Percentiles rank a stretch among this genome's conserved stretches.
Conservation (phyloP, 257 asterid genomes). For the Prunella vulgaris region DNA sequence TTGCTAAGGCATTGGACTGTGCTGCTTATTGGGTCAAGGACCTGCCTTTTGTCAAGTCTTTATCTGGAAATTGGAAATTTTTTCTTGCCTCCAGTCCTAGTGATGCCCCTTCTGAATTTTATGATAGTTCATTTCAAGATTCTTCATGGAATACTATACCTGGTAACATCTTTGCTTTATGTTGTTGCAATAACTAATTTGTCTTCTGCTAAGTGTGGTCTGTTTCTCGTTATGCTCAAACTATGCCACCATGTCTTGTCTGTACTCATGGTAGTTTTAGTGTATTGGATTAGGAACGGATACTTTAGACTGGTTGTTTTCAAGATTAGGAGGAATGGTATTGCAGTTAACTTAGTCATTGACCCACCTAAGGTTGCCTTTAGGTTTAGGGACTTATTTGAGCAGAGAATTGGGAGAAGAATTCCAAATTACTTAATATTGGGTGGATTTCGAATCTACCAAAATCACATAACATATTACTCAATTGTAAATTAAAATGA, state of each 20-base stretch:
- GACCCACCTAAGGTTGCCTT: not conserved
- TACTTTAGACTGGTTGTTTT: constrained; percentile 2
- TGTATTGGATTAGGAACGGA: not conserved
- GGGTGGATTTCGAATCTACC: not conserved
- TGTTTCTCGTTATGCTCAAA: not conserved
- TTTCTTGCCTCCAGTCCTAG: constrained; percentile 59
- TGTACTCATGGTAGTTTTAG: constrained; percentile 1
- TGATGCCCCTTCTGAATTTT: constrained; percentile 53
- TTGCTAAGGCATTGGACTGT: constrained; percentile 70
- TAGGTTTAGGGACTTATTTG: not conserved
- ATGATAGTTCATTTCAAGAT: constrained; percentile 58
- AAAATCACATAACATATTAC: not conserved
- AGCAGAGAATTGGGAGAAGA: not conserved
- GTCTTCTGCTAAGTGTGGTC: not conserved
- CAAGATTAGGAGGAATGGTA: not conserved
- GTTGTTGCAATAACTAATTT: constrained; percentile 3
- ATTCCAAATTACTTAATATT: not conserved
- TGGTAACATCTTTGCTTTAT: constrained; percentile 38
- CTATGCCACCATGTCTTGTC: not conserved
- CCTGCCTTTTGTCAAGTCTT: constrained; percentile 77
- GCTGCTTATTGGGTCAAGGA: constrained; percentile 83
- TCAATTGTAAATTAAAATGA: not conserved
- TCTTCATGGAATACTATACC: constrained; percentile 79
- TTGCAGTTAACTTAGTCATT: not conserved
- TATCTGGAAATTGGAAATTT: constrained; percentile 86